These are phyloP conservation scores for Lecanicillium sp. DNA, from an alignment of 2,329 filamentous ascomycete genomes.

Conservation along the genomic window DNA sequence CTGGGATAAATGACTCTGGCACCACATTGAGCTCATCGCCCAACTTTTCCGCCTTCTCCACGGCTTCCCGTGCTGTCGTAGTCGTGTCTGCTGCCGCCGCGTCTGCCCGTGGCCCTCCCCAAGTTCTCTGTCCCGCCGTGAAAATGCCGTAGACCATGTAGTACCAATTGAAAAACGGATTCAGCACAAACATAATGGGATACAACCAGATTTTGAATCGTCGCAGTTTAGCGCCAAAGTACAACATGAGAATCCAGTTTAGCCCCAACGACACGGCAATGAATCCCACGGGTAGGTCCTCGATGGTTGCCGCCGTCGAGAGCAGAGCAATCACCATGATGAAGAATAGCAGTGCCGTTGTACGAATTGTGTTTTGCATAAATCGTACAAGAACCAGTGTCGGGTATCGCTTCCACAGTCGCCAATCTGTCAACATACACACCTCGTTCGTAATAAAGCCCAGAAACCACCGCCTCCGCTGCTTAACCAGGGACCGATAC, in stretches of 20 bases:
- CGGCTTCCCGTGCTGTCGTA: conserved; percentile 74
- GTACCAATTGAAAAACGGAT: conserved; percentile 96
- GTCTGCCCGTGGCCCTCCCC: conserved; percentile 89
- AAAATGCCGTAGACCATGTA: conserved; percentile 98
- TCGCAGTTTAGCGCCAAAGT: conserved; percentile 80
- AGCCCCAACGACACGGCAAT: conserved; percentile 86
- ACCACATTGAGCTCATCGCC: conserved; percentile 88
- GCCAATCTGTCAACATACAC: conserved; percentile 92
- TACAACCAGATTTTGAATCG: conserved; percentile 94
- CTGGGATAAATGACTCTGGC: conserved; percentile 70
- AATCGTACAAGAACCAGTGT: conserved; percentile 80
- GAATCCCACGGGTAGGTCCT: conserved; percentile 82
- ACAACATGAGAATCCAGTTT: conserved; percentile 94
- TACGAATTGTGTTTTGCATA: conserved; percentile 93
- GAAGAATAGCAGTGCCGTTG: conserved; percentile 88
- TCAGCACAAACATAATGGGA: conserved; percentile 88
- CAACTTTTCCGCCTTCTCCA: conserved; percentile 66
- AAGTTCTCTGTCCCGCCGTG: conserved; percentile 87
- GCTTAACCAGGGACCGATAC: conserved; percentile 78
- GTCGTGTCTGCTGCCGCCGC: conserved; percentile 69
- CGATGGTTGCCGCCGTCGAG: conserved; percentile 70
- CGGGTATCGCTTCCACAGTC: conserved; percentile 86
- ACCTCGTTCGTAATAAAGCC: conserved; percentile 97
- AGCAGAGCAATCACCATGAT: conserved; percentile 83
- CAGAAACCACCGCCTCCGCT: conserved; percentile 91